These are phyloP conservation scores for Limnanthes douglasii DNA, from an alignment of 345 rosid species.

Conservation along the genomic window DNA sequence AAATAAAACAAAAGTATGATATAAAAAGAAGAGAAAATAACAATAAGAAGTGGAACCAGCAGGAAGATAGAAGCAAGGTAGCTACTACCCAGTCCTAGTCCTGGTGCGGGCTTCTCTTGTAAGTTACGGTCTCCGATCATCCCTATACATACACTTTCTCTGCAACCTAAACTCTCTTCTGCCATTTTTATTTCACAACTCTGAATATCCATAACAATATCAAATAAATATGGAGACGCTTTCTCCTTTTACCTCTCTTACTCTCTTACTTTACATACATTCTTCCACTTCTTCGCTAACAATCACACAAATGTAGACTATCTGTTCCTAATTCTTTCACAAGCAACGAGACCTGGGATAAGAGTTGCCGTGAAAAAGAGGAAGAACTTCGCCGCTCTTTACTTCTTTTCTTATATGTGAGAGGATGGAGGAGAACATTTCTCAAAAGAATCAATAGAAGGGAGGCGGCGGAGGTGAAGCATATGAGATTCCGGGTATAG, in stretches of 20 bases:
- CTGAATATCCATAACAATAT: conserved; percentile 39
- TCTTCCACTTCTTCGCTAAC: conserved; percentile 6
- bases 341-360: conserved; percentile 23
- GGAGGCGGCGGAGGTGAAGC: conserved; percentile 99
- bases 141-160: conserved; percentile 49
- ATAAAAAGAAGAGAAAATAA: conserved; percentile 17
- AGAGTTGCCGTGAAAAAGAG: conserved; percentile 2
- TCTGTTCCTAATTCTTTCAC: conserved; percentile 8
- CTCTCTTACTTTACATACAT: neutral
- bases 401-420: conserved; percentile 1
- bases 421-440: conserved; percentile 37
- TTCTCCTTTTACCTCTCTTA: conserved; percentile 33
- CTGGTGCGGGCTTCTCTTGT: conserved; percentile 10
- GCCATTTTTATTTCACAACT: conserved; percentile 27
- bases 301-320: no score
- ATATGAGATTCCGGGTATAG: conserved; percentile 61
- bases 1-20: conserved; percentile 26
- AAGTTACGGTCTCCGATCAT: conserved; percentile 23
- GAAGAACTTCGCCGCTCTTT: conserved; percentile 7
- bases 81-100: no score
- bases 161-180: conserved; percentile 34
- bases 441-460: conserved; percentile 82
- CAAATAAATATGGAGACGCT: conserved; percentile 32
- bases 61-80: conserved; percentile 8
- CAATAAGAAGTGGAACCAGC: conserved; percentile 28